Evolutionary conservation across 768 basidiomycete genomes (phyloP), one percentile per base, ranked within the genome.

Genomic region (Lactarius hengduanensis): DNA sequence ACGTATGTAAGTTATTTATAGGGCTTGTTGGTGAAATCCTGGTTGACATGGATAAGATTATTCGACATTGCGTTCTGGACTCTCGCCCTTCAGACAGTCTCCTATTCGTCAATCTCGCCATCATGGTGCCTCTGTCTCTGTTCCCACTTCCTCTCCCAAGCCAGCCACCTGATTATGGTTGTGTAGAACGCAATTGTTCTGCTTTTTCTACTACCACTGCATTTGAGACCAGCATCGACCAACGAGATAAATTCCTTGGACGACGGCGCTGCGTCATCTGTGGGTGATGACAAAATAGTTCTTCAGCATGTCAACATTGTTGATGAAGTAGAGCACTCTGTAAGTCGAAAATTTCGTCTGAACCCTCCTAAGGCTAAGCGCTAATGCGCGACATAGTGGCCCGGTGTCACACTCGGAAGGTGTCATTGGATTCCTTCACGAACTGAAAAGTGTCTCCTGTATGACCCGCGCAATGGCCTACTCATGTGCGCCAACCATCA

Each of bases 401-500:
- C 0, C 5, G 26, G 47, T 15, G 56, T 63, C 32, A 28, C 10
- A 45, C 65, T 63, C 22, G 28, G 16, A 45, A 9, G 1, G 1
- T 18, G 36, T 7, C 1, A 16, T 22, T 66, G 62, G 62, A 30
- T 59, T 15, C 65, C 65, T 28, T 2, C 2, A 6, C 8, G 9
- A 13, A 10, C 45, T 22, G 50, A 30, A 47, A 9, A 2, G 6
- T 0, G 0, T 1, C 41, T 55, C 4, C 8, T 1, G 0, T 41
- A 66, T 36, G 60, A 66, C 13, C 55, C 60, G 1, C 20, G 65
- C n/a, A 30, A 53, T 36, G 65, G 65, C 20, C 1, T 66, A 1
- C 4, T 57, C 18, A 22, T 64, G 59, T 70, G 63, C 34, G 1
- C 0, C 1, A 16, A 45, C 22, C 73, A 75, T 63, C 67, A 60